A percentile compares a stretch with the other conserved stretches of the same genome.
These are phyloP conservation scores for Lojkania enalia DNA, from an alignment of 2,329 filamentous ascomycete genomes.

Conservation along the genomic window DNA sequence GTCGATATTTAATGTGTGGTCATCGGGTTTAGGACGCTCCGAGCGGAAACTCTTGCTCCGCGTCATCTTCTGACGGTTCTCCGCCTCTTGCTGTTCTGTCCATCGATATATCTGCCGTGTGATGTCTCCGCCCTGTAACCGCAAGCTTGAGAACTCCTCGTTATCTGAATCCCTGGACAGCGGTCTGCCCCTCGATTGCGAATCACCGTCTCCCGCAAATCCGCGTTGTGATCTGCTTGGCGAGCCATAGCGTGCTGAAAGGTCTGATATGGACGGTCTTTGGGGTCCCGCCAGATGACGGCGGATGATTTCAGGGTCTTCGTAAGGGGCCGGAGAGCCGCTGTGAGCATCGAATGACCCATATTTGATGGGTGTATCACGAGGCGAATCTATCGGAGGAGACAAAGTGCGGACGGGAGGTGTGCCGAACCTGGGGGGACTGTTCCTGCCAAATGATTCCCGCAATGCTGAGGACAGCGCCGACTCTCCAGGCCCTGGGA, in stretches of 20 bases:
- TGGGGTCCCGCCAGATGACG: constrained; percentile 81
- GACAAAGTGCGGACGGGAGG: constrained; percentile 60
- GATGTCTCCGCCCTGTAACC: constrained; percentile 90
- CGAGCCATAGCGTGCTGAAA: constrained; percentile 40
- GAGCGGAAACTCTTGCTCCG: constrained; percentile 88
- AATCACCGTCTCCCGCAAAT: constrained; percentile 38
- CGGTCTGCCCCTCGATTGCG: constrained; percentile 1
- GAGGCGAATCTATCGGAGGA: constrained; percentile 54
- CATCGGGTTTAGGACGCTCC: constrained; percentile 75
- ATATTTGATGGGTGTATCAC: constrained; percentile 70
- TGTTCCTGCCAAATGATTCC: constrained; percentile 66
- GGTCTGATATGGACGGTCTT: constrained; percentile 43
- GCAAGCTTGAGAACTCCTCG: constrained; percentile 86
- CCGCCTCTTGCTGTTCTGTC: constrained; percentile 83
- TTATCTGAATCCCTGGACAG: constrained; percentile 20
- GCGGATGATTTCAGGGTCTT: constrained; percentile 89
- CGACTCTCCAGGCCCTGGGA: constrained; percentile 79
- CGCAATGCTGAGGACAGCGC: constrained; percentile 87
- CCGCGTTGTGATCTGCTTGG: constrained; percentile 39
- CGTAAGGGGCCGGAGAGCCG: constrained; percentile 65
- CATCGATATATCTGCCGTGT: constrained; percentile 95
- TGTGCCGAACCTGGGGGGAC: constrained; percentile 69
- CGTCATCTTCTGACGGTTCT: constrained; percentile 63
- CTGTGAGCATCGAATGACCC: constrained; percentile 78
- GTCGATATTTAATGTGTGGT: constrained; percentile 80